phyloP scores from a whole-genome alignment of 2,329 filamentous ascomycete genomes.

The Sarocladium strictum region DNA sequence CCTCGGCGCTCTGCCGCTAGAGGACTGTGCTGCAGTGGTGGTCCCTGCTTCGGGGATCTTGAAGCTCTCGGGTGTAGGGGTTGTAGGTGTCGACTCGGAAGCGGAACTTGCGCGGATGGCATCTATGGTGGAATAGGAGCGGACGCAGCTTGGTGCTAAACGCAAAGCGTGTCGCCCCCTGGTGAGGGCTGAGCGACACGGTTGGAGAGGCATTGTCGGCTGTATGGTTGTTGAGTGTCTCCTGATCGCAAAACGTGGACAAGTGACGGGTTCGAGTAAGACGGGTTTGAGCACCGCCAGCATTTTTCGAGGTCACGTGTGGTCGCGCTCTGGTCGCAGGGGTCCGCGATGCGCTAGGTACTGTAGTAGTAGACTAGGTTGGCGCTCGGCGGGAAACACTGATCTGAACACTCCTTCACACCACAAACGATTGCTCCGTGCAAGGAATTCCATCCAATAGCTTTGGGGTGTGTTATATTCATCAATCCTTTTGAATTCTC shows the following conservation, averaged over 20 bases:
- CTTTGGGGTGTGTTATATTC: too few relatives aligned
- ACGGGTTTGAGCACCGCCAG: conserved; percentile 16
- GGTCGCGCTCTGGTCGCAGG: conserved; percentile 7
- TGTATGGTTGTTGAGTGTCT: background rate
- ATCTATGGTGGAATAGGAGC: background rate
- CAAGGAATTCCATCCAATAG: too few relatives aligned
- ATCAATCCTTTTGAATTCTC: too few relatives aligned
- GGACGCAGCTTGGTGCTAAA: conserved; percentile 3
- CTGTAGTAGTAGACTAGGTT: too few relatives aligned
- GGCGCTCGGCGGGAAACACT: too few relatives aligned
- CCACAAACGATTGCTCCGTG: too few relatives aligned
- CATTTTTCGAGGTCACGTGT: conserved; percentile 28
- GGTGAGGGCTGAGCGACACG: conserved; percentile 23
- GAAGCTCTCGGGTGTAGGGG: conserved; percentile 21
- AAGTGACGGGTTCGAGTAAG: background rate
- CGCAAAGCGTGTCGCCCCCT: conserved; percentile 20
- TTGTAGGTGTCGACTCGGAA: conserved; percentile 18
- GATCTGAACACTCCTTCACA: too few relatives aligned
- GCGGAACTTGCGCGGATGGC: conserved; percentile 23
- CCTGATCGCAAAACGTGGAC: background rate
- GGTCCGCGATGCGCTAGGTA: conserved; percentile 11
- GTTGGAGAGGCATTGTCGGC: conserved; percentile 26
- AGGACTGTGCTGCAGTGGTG: background rate
- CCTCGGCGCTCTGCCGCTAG: conserved; percentile 38
- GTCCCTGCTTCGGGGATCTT: conserved; percentile 12